These are phyloP conservation scores for Lanmaoa rubissima DNA, from an alignment of 768 basidiomycete genomes.

Conservation along the genomic window DNA sequence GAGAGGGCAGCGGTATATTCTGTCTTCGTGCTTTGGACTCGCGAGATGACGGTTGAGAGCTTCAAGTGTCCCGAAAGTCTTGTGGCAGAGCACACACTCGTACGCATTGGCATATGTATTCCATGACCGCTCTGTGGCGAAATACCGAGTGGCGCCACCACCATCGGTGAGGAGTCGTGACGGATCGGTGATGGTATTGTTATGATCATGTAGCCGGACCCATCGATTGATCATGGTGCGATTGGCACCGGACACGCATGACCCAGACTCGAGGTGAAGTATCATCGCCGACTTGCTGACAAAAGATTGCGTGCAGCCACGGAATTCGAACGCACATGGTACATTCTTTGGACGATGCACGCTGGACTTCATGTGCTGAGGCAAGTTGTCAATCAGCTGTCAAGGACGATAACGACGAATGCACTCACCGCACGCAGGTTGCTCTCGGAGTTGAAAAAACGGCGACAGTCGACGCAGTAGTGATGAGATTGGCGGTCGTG, in stretches of 20 bases:
- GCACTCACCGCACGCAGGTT: constrained; percentile 18
- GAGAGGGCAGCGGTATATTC: constrained; percentile 55
- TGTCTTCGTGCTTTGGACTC: constrained; percentile 57
- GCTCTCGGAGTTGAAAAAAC: constrained; percentile 36
- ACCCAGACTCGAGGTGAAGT: constrained; percentile 62
- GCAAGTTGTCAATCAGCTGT: neutral
- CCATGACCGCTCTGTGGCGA: constrained; percentile 40
- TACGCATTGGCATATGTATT: constrained; percentile 38
- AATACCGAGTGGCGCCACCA: neutral
- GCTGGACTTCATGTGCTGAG: constrained; percentile 53
- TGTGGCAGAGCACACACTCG: constrained; percentile 66
- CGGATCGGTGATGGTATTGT: constrained; percentile 55
- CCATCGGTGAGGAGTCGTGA: constrained; percentile 43
- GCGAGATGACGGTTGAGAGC: constrained; percentile 61
- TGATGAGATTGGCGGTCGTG: constrained; percentile 45
- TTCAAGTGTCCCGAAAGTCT: constrained; percentile 36
- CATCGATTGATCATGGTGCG: constrained; percentile 36
- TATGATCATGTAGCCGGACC: constrained; percentile 43
- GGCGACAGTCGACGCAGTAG: constrained; percentile 47
- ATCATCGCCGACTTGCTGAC: constrained; percentile 53
- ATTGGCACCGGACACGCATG: constrained; percentile 49
- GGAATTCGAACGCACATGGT: constrained; percentile 34
- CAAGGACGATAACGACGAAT: neutral
- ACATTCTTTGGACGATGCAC: constrained; percentile 41
- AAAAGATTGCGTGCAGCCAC: constrained; percentile 47